Evolutionary conservation across 148 eudicot genomes (phyloP), one percentile per base, ranked within the genome.

Genomic region (Rhododendron williamsianum): DNA sequence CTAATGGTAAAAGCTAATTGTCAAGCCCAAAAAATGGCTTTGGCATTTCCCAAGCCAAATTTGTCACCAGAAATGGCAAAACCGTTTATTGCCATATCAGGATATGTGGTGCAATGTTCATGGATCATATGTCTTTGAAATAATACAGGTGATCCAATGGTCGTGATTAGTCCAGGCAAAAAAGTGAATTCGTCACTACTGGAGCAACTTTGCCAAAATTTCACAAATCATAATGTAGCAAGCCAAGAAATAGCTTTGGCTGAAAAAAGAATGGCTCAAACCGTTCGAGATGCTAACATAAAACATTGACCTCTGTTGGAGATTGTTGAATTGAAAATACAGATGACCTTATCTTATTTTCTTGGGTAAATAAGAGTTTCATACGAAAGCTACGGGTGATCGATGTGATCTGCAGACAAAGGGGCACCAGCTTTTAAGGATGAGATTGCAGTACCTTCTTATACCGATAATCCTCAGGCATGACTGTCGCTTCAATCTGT

Each of bases 401-500:
- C 0, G 54, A 41, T 43, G 21, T 35, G 83, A 60, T 60, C 74
- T 41, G 36, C 51, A 21, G 33, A 38, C 19, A 25, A 38, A 60
- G 12, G 12, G 23, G 83, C 51, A n/a, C 52, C 23, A 82, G 35
- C n/a, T 65, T 65, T 41, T 12, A 63, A 71, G 78, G 72, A 86
- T 7, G 48, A 83, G 67, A 82, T 60, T 7, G 27, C 30, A 2
- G 56, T 90, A 97, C 99, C 99, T 97, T 97, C 91, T 91, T 95
- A 87, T 89, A 67, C 83, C 95, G 93, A 86, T 91, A 94, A 74
- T 92, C 96, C 38, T 95, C 95, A n/a, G 99, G 99, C 99, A 97
- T 97, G 60, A 88, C 73, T 12, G 98, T 95, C 41, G 93, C 98
- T 90, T 93, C 98, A 90, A 95, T 92, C 99, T 97, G 92, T 83